Evolutionary conservation across 768 basidiomycete genomes (phyloP), one percentile per base, ranked within the genome.

Genomic region (Porpolomopsis calyptriformis): DNA sequence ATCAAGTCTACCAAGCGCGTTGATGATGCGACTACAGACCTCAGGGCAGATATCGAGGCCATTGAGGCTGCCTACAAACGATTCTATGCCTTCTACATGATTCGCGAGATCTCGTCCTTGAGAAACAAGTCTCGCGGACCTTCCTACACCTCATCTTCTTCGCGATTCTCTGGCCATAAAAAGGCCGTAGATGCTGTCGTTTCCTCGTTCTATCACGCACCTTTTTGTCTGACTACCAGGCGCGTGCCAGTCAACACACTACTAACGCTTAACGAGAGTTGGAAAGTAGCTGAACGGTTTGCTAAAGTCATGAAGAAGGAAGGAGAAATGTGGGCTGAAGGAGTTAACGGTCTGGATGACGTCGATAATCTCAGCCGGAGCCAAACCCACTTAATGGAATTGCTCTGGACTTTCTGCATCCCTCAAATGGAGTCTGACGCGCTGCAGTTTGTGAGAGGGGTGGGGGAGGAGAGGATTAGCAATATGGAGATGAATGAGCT

Each of bases 381-480:
- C 7, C 43, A 44, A 20, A 22, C 43, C 18, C 29, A 27, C 5
- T 34, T 44, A n/a, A 44, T 44, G 43, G 43, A 44, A 20, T 34
- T 44, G 29, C 24, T 44, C 22, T 44, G 43, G 43, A 34, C 8
- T 20, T 29, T 5, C 29, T 8, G 43, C 26, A 5, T 44, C 11
- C 8, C 7, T 8, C 26, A 27, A 20, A 7, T 44, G 5, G 18
- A 42, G 11, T 6, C 8, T 19, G 23, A 25, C 11, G 7, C 16
- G 7, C 29, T 24, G 43, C 6, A 27, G 18, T 31, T 27, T 6
- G 5, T 20, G 5, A 10, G 11, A 5, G 25, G 22, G 10, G 10
- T 14, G n/a, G 43, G 22, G 14, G 22, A 44, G 9, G 40, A 23
- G 24, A 41, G 22, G n/a, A n/a, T n/a, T n/a, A n/a, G n/a, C n/a